Conservation (phyloP, 2,329 filamentous ascomycete genomes). For the Colletotrichum cereale region DNA sequence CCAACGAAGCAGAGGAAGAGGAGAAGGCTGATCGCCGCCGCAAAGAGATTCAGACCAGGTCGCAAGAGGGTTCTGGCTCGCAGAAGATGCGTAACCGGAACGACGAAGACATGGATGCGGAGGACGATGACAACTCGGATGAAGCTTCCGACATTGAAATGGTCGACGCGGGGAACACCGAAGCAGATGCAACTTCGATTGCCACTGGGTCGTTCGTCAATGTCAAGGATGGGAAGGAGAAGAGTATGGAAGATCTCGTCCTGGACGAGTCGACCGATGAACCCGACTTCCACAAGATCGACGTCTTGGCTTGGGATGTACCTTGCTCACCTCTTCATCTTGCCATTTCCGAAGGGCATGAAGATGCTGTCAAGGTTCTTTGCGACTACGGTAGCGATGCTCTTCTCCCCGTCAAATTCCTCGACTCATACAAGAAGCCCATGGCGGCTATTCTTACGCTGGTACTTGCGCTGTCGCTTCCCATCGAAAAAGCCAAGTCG, state of each 20-base stretch:
- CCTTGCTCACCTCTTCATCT: slow-evolving; percentile 81
- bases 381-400: slow-evolving; percentile 84
- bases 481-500: slow-evolving; percentile 70
- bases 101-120: slow-evolving; percentile 42
- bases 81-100: slow-evolving; percentile 45
- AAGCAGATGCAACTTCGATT: slow-evolving; percentile 64
- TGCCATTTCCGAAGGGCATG: slow-evolving; percentile 80
- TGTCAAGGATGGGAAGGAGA: slow-evolving; percentile 62
- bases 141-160: slow-evolving; percentile 60
- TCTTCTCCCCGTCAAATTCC: slow-evolving; percentile 78
- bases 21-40: slow-evolving; percentile 66
- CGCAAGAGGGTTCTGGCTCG: slow-evolving; percentile 42
- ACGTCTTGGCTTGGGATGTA: slow-evolving; percentile 84
- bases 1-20: slow-evolving; percentile 78
- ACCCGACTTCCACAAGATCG: slow-evolving; percentile 84
- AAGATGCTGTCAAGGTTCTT: slow-evolving; percentile 75
- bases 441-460: slow-evolving; percentile 76
- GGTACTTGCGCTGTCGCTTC: slow-evolving; percentile 74
- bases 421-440: slow-evolving; percentile 61
- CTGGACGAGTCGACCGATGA: slow-evolving; percentile 70
- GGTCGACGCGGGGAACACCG: slow-evolving; percentile 60
- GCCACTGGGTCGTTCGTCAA: slow-evolving; percentile 83
- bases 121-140: slow-evolving; percentile 52
- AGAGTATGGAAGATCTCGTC: slow-evolving; percentile 53
- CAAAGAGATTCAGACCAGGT: slow-evolving; percentile 50